Base-by-base conservation (phyloP, 176 grass and related monocot species). In the Phoenix dactylifera region DNA sequence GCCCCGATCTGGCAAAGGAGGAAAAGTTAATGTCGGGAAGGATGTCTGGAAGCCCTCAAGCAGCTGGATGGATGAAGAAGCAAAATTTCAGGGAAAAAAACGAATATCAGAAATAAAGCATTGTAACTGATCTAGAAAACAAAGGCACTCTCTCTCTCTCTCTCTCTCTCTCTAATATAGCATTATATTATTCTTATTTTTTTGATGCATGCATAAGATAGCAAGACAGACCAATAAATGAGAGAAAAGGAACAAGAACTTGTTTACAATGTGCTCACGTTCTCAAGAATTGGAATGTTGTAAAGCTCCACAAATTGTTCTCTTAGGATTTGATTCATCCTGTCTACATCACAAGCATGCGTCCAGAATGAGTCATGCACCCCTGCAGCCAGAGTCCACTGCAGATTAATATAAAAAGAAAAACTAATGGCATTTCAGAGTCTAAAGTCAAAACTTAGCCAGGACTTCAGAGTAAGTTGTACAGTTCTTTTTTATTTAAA, bases 341-440 rank as follows among this genome's bases (percentile, higher is more conserved):
- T 79, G 74, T 96, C 80, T 6, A 90, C 87, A 70, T 88, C 92
- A 64, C 92, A 82, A 18, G 92, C 83, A 82, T 96, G 87, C 14
- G 89, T 89, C 92, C 92, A 97, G 76, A 85, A 97, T 1, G 92
- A 97, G 79, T 97, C 92, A 24, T 97, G 92, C 18, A 97, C 92
- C 16, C 87, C 87, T 93, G 71, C 65, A 87, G 51, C 29, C 51
- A 62, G 55, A 49, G 35, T 12, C 35, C 35, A 44, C 2, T 44
- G 32, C 6, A 35, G 32, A 44, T 44, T 44, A 44, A 44, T 44
- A 12, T 44, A 44, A 44, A 44, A 44, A 44, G 35, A 14, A 44
- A 44, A 44, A 44, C 35, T 44, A 44, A 44, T 6, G 6, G 35
- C 35, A 44, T 44, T 7, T 44, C 9, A 44, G 9, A 44, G 10